Evolutionary conservation across 345 rosid genomes (phyloP), one percentile per base, ranked within the genome.

Genomic region (Hibiscus mutabilis): DNA sequence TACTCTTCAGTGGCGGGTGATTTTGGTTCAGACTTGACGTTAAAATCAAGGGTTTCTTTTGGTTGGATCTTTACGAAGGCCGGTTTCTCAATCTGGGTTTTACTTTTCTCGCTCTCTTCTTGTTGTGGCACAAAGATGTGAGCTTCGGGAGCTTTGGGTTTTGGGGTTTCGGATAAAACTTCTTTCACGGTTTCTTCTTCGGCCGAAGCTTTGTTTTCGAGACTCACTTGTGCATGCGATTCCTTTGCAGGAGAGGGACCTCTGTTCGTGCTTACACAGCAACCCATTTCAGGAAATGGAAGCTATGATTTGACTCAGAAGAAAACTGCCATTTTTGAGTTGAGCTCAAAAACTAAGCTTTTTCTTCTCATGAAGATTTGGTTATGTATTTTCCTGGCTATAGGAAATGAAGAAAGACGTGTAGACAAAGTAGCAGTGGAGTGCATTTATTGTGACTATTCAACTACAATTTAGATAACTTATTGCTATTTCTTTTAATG

Each of bases 131-230:
- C 60, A 1, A 68, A 61, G 66, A 33, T 13, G 65, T 47, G 64
- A 16, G 14, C 49, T 67, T 73, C 75, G 44, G 68, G 52, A 18
- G 14, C 49, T 67, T 73, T 76, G 44, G 68, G 47, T 4, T 72
- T 77, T 4, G 88, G 82, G n/a, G 85, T 86, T 74, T 89, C 93
- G 3, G 98, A 83, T 72, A 91, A 81, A 2, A 93, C 91, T 82
- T 93, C 93, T 77, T 93, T 93, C 13, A 91, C 97, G 0, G 92
- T 81, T 65, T 91, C 97, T 80, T 84, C 92, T 60, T 89, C 92
- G 9, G 21, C 29, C 1, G 85, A 56, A 59, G 85, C 82, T 74
- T 85, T 80, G 55, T 61, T 78, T n/a, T 83, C 84, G 0, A 55
- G 66, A 60, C 66, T 72, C 68, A 1, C 25, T 9, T 53, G 61